These are phyloP conservation scores for Phialocephala sp. DNA, from an alignment of 2,329 filamentous ascomycete species.

Conservation along the genomic window DNA sequence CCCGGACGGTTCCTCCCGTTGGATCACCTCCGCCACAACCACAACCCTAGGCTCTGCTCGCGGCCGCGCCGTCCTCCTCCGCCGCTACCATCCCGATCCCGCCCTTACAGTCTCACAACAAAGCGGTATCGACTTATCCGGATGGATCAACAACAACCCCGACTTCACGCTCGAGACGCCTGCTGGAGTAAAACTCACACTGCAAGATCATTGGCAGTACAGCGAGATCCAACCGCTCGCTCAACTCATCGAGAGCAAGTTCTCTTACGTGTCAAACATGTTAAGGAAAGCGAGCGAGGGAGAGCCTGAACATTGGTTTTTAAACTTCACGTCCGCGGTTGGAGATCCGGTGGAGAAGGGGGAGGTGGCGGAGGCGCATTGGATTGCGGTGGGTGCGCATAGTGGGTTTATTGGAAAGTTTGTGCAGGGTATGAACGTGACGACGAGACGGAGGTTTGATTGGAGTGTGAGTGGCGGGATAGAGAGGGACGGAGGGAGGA, in stretches of 20 bases:
- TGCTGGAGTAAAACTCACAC: slow-evolving; percentile 45
- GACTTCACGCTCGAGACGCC: slow-evolving; percentile 56
- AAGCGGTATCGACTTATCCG: slow-evolving; percentile 47
- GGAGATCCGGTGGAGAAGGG: slow-evolving; percentile 45
- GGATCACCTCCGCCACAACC: slow-evolving; percentile 65
- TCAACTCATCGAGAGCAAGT: slow-evolving; percentile 48
- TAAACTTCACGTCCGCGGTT: slow-evolving; percentile 53
- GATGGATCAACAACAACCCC: slow-evolving; percentile 70
- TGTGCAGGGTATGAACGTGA: slow-evolving; percentile 51
- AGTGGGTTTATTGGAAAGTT: slow-evolving; percentile 47
- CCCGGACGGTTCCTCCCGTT: slow-evolving; percentile 49
- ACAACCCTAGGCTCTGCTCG: slow-evolving; percentile 66
- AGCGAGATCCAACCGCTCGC: slow-evolving; percentile 46
- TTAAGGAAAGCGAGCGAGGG: slow-evolving; percentile 44
- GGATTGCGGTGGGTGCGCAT: slow-evolving; percentile 52
- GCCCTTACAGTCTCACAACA: slow-evolving; percentile 40
- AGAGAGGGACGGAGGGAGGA: slow-evolving; percentile 22
- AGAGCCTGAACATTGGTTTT: slow-evolving; percentile 43
- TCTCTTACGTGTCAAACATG: slow-evolving; percentile 46
- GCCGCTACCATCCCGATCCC: slow-evolving; percentile 63
- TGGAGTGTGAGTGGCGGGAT: slow-evolving; percentile 21
- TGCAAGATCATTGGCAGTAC: slow-evolving; percentile 56
- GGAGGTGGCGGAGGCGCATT: slow-evolving; percentile 50
- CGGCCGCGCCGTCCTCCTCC: slow-evolving; percentile 70
- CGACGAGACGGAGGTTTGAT: slow-evolving; percentile 43